Evolutionary conservation across 371 early-diverging fungal species (phyloP).

Genomic region (Rhizopus arrhizus): DNA sequence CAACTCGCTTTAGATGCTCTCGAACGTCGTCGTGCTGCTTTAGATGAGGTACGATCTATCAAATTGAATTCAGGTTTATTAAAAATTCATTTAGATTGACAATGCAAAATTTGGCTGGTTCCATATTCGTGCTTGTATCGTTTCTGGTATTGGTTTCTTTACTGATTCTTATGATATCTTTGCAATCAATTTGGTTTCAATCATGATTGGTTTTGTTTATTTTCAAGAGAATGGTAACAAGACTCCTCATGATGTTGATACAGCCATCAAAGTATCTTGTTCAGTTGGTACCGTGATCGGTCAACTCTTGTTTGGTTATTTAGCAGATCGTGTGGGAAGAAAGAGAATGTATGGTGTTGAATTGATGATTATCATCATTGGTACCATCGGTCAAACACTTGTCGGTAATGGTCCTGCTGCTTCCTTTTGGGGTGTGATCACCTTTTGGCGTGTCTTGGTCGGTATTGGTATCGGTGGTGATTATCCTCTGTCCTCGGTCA

Average conservation of each 20-base stretch:
- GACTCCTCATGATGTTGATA: conserved; percentile 63
- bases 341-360: conserved; percentile 84
- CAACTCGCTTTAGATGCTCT: conserved; percentile 28
- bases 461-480: conserved; percentile 84
- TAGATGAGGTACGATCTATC: conserved; percentile 35
- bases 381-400: conserved; percentile 74
- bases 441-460: conserved; percentile 76
- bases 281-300: conserved; percentile 78
- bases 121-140: conserved; percentile 84
- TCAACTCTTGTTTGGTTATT: conserved; percentile 75
- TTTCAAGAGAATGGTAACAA: conserved; percentile 37
- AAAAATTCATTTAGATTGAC: no score
- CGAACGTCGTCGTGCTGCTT: conserved; percentile 38
- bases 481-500: conserved; percentile 76
- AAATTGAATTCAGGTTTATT: no score
- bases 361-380: conserved; percentile 74
- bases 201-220: conserved; percentile 78
- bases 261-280: conserved; percentile 74
- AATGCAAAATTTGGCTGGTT: conserved; percentile 71
- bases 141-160: conserved; percentile 88
- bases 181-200: conserved; percentile 77
- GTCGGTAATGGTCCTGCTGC: conserved; percentile 58
- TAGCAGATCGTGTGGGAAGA: conserved; percentile 80
- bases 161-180: conserved; percentile 91
- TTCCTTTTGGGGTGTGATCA: conserved; percentile 67